Evolutionary conservation across 495 filamentous ascomycete species (phyloP).

Genomic region (Apiosordaria backusii): DNA sequence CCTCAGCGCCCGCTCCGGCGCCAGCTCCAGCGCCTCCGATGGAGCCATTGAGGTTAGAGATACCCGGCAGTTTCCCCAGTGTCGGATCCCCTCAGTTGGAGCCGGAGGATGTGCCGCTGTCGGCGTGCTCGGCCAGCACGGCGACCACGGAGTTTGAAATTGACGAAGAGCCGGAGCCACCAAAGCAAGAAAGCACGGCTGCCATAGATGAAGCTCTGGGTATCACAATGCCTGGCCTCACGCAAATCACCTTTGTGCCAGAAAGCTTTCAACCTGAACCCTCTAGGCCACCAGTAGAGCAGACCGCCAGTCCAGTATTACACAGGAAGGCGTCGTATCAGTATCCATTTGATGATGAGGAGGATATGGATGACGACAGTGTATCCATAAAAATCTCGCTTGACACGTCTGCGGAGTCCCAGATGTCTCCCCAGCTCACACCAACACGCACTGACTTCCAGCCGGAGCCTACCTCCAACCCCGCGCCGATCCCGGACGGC

Average conservation of each 20-base stretch:
- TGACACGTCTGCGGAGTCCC: conserved; percentile 29
- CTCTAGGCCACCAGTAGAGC: neutral
- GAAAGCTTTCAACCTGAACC: conserved; percentile 8
- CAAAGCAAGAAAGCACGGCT: conserved; percentile 15
- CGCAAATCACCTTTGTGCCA: conserved; percentile 21
- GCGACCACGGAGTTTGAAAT: conserved; percentile 67
- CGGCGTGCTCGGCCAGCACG: conserved; percentile 53
- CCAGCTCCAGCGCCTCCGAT: conserved; percentile 14
- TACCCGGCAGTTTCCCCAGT: conserved; percentile 54
- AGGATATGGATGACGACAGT: conserved; percentile 36
- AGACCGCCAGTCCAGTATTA: conserved; percentile 9
- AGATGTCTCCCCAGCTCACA: conserved; percentile 28
- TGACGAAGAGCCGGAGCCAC: conserved; percentile 62
- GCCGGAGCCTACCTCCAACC: conserved; percentile 18
- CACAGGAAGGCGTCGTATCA: conserved; percentile 40
- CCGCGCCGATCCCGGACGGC: conserved; percentile 24
- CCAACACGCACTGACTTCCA: conserved; percentile 31
- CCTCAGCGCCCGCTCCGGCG: neutral
- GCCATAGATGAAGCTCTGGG: conserved; percentile 6
- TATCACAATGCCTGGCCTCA: neutral
- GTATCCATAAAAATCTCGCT: conserved; percentile 42
- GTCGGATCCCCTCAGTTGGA: conserved; percentile 29
- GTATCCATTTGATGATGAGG: conserved; percentile 38
- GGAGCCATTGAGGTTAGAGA: conserved; percentile 71
- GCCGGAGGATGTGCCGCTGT: conserved; percentile 46